These are phyloP conservation scores for Flaveria floridana DNA, from an alignment of 140 eudicot species.

Conservation along the genomic window DNA sequence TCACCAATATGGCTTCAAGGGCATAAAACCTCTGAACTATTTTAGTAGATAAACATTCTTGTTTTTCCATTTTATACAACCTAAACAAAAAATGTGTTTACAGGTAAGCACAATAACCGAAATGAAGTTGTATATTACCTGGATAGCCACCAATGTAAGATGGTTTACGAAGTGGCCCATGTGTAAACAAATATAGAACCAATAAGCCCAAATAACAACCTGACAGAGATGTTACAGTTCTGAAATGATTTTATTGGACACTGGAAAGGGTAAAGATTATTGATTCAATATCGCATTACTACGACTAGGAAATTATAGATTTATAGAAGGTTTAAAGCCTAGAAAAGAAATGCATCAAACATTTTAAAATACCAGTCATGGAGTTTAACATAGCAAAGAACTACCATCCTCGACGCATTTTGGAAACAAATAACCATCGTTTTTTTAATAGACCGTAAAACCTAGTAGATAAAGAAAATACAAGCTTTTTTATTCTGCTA, in stretches of 20 bases:
- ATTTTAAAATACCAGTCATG: conserved; percentile 43
- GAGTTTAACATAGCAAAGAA: conserved; percentile 31
- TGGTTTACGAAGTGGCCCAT: conserved; percentile 1
- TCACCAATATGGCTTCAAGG: background rate
- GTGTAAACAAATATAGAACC: conserved; percentile 14
- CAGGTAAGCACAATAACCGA: background rate
- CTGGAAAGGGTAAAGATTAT: background rate
- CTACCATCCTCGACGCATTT: conserved; percentile 38
- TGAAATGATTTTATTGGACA: background rate
- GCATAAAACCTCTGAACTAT: background rate
- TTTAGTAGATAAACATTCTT: background rate
- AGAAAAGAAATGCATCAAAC: conserved; percentile 32
- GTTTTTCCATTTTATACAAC: background rate
- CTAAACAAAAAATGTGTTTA: background rate
- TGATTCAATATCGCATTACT: background rate
- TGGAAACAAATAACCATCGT: conserved; percentile 39
- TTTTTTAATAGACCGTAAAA: conserved; percentile 47
- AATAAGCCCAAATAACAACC: background rate
- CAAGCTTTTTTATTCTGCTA: conserved; percentile 57
- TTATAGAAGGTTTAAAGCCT: conserved; percentile 10
- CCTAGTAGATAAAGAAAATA: conserved; percentile 43
- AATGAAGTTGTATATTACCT: conserved; percentile 22
- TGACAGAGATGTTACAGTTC: background rate
- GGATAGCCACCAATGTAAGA: conserved; percentile 24
- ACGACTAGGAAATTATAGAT: background rate